Evolutionary conservation across 202 grass and related monocot species (phyloP), one percentile per base, ranked within the genome.

Genomic region (Saccharum hybrid): DNA sequence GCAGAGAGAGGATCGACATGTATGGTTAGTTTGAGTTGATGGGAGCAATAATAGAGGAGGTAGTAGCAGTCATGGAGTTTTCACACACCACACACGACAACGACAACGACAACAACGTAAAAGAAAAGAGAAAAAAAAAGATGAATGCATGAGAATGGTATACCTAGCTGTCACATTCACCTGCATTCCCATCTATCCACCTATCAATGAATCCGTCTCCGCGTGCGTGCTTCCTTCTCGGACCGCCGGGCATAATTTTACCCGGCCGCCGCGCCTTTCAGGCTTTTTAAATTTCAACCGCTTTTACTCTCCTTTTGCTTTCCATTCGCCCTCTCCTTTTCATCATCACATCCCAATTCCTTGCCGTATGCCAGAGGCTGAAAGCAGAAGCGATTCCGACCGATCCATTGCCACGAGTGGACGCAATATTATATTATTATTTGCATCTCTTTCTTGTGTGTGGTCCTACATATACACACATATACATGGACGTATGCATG

Each of bases 371-470:
- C 21, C 18, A 62, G 36, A 84, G 48, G 39, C 70, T 65, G 36
- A 64, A 85, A 83, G 76, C 61, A 71, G 52, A 74, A 43, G 68
- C 60, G 68, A 71, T n/a, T 72, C 72, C 48, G 63, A 83, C 26
- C 26, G 26, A 26, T 80, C 82, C 59, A 34, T 34, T n/a, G 31
- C 66, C 41, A 81, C 46, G 26, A 77, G 66, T 75, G 77, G 69
- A 75, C 12, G 3, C 57, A 10, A 63, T 63, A 0, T 6, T 2
- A 28, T 26, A 10, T 30, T 26, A 26, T 26, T 26, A 26, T 26
- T 26, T 26, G 26, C 26, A 26, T 26, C 26, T 26, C 26, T 26
- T 26, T 61, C 3, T 22, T 7, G 52, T 69, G n/a, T 52, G 81
- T 66, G 82, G 76, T 74, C 54, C 64, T 26, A 62, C 40, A 30